Conservation (phyloP, 2,329 filamentous ascomycete species). For the Pestalotiopsis fici region DNA sequence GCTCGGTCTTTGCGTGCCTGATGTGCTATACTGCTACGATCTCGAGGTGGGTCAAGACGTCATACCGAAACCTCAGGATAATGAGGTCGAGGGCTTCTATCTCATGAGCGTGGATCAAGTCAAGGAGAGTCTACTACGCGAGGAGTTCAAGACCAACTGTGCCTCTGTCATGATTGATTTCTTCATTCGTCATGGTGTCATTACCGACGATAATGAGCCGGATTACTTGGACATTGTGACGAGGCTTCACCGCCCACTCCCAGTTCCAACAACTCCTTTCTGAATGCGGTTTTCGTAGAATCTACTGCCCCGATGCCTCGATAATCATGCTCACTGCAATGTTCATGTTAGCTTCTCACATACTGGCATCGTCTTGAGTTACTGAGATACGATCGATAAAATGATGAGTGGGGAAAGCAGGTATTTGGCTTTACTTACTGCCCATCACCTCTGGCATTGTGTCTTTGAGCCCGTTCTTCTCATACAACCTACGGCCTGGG, state of each 20-base stretch:
- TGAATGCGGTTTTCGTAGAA: neutral
- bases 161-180: slow-evolving; percentile 70
- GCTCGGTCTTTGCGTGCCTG: slow-evolving; percentile 61
- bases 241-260: slow-evolving; percentile 27
- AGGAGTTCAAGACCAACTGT: slow-evolving; percentile 74
- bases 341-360: neutral
- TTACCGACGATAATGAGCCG: slow-evolving; percentile 65
- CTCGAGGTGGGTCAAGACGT: slow-evolving; percentile 57
- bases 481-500: slow-evolving; percentile 44
- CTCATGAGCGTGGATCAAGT: slow-evolving; percentile 56
- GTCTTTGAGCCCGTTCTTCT: slow-evolving; percentile 46
- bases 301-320: neutral
- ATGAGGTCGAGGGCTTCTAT: slow-evolving; percentile 58
- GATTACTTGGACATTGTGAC: slow-evolving; percentile 63
- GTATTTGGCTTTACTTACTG: slow-evolving; percentile 15
- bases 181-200: slow-evolving; percentile 67
- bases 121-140: slow-evolving; percentile 55
- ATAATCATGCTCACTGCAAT: neutral
- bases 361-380: too few relatives aligned
- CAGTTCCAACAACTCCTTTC: slow-evolving; percentile 13
- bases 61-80: slow-evolving; percentile 62
- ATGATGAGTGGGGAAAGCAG: neutral
- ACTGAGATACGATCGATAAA: too few relatives aligned
- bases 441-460: slow-evolving; percentile 33
- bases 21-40: slow-evolving; percentile 73